Percentiles rank a stretch among this genome's conserved stretches.
These are phyloP conservation scores for Mycena sp. DNA, from an alignment of 1,284 basidiomycete genomes.

Conservation along the genomic window DNA sequence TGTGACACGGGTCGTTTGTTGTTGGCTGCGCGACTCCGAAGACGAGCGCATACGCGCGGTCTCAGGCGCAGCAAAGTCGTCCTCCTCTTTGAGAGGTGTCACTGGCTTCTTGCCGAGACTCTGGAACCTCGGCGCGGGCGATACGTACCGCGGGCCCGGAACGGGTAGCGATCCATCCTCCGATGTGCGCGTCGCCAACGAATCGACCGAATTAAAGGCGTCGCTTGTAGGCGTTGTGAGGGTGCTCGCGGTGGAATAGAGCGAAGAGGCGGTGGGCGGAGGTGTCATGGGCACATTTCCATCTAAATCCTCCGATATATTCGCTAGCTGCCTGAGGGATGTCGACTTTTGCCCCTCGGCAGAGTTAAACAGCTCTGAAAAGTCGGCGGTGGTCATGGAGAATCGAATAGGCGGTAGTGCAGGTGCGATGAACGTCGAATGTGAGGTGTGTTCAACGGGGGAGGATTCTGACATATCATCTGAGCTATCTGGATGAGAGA, in stretches of 20 bases:
- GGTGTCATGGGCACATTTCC: constrained; percentile 46
- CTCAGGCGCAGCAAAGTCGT: constrained; percentile 3
- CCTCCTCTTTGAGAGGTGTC: neutral
- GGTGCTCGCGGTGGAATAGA: constrained; percentile 36
- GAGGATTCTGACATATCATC: constrained; percentile 65
- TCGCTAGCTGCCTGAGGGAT: constrained; percentile 52
- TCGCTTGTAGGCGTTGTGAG: constrained; percentile 40
- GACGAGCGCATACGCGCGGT: constrained; percentile 27
- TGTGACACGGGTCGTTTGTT: constrained; percentile 51
- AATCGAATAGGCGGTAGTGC: constrained; percentile 86
- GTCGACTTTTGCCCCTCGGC: constrained; percentile 52
- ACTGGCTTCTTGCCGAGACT: constrained; percentile 26
- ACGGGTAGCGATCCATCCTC: constrained; percentile 32
- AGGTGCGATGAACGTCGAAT: constrained; percentile 81
- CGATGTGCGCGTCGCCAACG: constrained; percentile 33
- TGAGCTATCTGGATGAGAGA: constrained; percentile 50
- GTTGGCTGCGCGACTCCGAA: constrained; percentile 31
- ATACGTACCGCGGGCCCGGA: constrained; percentile 30
- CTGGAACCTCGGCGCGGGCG: constrained; percentile 30
- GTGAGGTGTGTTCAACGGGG: constrained; percentile 72
- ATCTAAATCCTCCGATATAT: constrained; percentile 51
- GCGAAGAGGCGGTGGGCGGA: constrained; percentile 47
- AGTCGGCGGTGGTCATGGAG: constrained; percentile 84
- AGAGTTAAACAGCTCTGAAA: constrained; percentile 75
- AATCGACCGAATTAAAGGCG: constrained; percentile 6